Percentiles rank a stretch among this genome's conserved stretches.
Evolutionary conservation across 805 yeast species (phyloP).

Genomic region (Kodamaea sagamina): DNA sequence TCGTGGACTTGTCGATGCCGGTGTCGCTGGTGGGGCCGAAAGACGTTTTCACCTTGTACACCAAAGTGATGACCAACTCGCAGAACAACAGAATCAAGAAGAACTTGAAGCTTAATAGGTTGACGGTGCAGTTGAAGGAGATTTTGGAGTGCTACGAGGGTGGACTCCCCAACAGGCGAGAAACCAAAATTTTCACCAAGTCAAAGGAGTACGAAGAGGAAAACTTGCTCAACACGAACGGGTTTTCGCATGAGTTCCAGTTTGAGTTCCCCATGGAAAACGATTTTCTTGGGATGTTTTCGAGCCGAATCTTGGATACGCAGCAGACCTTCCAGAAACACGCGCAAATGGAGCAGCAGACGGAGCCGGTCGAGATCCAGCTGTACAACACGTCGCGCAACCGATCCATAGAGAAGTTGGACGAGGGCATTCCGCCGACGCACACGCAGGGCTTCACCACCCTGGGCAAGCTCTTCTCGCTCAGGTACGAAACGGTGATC

Average conservation of each 20-base stretch:
- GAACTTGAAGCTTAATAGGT: constrained; percentile 42
- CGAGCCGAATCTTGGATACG: constrained; percentile 1
- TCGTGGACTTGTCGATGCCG: constrained; percentile 49
- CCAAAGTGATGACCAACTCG: constrained; percentile 45
- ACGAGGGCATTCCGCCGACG: constrained; percentile 43
- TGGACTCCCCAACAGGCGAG: constrained; percentile 51
- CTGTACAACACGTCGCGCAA: constrained; percentile 24
- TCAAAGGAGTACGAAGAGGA: constrained; percentile 28
- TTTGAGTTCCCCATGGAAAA: constrained; percentile 37
- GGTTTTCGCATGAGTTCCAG: constrained; percentile 25
- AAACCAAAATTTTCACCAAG: constrained; percentile 39
- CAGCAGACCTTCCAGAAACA: background rate
- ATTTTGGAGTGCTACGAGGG: constrained; percentile 55
- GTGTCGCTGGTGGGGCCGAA: constrained; percentile 59
- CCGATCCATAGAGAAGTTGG: constrained; percentile 27
- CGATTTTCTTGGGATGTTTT: constrained; percentile 34
- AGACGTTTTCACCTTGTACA: constrained; percentile 45
- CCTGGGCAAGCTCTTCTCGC: constrained; percentile 50
- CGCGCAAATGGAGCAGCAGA: background rate
- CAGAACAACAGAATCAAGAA: constrained; percentile 30
- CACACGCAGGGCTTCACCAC: constrained; percentile 55
- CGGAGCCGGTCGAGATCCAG: constrained; percentile 11
- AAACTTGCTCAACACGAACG: constrained; percentile 28
- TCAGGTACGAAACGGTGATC: constrained; percentile 52
- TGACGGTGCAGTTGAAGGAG: constrained; percentile 54